Conservation (phyloP, 257 asterid species). For the Scutellaria barbata region DNA sequence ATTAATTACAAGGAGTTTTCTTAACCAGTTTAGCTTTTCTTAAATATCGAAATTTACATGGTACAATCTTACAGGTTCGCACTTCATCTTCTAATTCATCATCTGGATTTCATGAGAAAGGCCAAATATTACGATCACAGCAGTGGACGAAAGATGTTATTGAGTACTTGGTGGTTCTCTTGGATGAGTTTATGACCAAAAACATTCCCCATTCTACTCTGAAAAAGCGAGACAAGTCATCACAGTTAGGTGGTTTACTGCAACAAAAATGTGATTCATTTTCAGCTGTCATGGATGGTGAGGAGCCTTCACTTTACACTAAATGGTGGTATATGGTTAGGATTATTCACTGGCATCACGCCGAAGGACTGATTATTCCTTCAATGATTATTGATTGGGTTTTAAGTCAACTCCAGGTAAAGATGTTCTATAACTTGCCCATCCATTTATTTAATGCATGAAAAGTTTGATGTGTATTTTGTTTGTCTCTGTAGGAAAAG, state of each 20-base stretch:
- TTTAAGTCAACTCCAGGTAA: conserved; percentile 95
- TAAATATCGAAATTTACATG: conserved; percentile 1
- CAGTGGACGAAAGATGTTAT: conserved; percentile 97
- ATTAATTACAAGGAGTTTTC: neutral
- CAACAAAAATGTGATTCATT: conserved; percentile 61
- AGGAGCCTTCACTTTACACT: conserved; percentile 84
- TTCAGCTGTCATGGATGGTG: conserved; percentile 57
- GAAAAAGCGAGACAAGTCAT: conserved; percentile 66
- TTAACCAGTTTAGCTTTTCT: conserved; percentile 1
- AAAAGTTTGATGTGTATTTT: conserved; percentile 1
- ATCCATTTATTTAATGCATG: conserved; percentile 17
- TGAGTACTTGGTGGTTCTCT: conserved; percentile 83
- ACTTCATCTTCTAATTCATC: conserved; percentile 70
- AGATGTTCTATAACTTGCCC: conserved; percentile 10
- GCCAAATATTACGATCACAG: conserved; percentile 80
- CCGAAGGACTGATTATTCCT: conserved; percentile 92
- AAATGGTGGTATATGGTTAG: conserved; percentile 99
- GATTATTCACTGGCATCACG: conserved; percentile 92
- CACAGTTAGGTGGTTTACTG: conserved; percentile 67
- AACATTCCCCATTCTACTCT: conserved; percentile 63
- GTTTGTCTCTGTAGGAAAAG: conserved; percentile 69
- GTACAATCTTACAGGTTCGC: conserved; percentile 69
- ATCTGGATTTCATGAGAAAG: conserved; percentile 77
- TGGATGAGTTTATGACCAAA: conserved; percentile 83
- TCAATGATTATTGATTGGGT: conserved; percentile 96